phyloP scores from a whole-genome alignment of 208 protist genomes.

The Trypanosoma melophagium region DNA sequence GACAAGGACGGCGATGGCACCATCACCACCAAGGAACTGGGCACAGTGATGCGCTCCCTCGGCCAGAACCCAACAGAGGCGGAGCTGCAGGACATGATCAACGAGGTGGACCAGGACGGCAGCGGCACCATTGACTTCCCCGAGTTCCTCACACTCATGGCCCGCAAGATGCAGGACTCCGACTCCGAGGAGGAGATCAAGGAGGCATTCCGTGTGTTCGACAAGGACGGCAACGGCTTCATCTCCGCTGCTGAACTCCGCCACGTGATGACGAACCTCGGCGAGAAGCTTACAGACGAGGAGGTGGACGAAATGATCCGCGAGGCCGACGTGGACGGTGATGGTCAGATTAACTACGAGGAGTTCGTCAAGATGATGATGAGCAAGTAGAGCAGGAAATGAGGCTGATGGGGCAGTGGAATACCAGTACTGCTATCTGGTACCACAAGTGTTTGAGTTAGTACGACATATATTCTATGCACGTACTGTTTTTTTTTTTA shows the following conservation, averaged over 20 bases:
- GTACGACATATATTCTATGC: too few relatives aligned
- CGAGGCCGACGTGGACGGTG: conserved; percentile 80
- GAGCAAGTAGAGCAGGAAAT: conserved; percentile 26
- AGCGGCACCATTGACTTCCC: conserved; percentile 96
- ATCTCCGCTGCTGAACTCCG: conserved; percentile 94
- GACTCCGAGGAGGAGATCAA: conserved; percentile 95
- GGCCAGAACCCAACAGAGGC: conserved; percentile 95
- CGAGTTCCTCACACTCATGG: conserved; percentile 89
- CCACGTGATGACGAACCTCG: conserved; percentile 95
- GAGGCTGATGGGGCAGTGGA: too few relatives aligned
- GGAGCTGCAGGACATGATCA: conserved; percentile 98
- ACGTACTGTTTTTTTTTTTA: too few relatives aligned
- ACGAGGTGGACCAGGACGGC: conserved; percentile 95
- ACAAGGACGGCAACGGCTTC: conserved; percentile 94
- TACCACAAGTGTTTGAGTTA: too few relatives aligned
- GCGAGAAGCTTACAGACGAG: conserved; percentile 93
- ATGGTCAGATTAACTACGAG: conserved; percentile 83
- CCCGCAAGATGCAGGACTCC: conserved; percentile 88
- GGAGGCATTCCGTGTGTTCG: conserved; percentile 96
- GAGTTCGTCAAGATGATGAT: conserved; percentile 83
- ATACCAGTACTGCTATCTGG: too few relatives aligned
- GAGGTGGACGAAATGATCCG: conserved; percentile 75
- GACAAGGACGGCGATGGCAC: conserved; percentile 97
- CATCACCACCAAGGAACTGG: conserved; percentile 99
- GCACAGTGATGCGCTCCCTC: conserved; percentile 99